These are phyloP conservation scores for Rhizopogon vinicolor DNA, from an alignment of 768 basidiomycete species.

Conservation along the genomic window DNA sequence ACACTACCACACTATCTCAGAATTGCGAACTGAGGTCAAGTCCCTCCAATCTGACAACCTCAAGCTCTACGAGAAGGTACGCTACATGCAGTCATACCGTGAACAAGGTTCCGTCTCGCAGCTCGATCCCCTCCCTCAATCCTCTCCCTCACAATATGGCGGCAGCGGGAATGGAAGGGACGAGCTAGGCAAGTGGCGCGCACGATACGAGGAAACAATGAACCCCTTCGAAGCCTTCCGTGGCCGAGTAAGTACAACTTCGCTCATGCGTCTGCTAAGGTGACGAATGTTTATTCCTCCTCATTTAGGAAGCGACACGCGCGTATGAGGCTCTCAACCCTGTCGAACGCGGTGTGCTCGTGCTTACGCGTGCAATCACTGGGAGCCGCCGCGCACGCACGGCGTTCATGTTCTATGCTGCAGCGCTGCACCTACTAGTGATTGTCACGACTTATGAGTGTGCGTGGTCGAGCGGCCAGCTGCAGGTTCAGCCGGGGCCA, in stretches of 20 bases:
- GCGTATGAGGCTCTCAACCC: constrained; percentile 91
- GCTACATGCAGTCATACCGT: constrained; percentile 96
- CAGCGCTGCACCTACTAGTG: constrained; percentile 75
- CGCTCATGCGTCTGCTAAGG: background rate
- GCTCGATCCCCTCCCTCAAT: constrained; percentile 60
- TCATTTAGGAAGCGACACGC: constrained; percentile 81
- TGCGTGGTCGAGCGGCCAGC: constrained; percentile 44
- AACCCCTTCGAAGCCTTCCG: constrained; percentile 98
- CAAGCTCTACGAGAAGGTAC: constrained; percentile 97
- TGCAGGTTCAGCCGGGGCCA: constrained; percentile 50
- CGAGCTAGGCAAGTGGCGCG: constrained; percentile 85
- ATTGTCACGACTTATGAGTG: constrained; percentile 78
- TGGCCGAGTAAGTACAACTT: constrained; percentile 65
- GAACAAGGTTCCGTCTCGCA: constrained; percentile 67
- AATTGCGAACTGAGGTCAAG: constrained; percentile 90
- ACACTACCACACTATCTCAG: constrained; percentile 92
- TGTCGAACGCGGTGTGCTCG: constrained; percentile 82
- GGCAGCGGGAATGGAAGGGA: constrained; percentile 42
- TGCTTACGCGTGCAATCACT: constrained; percentile 79
- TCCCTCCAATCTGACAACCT: constrained; percentile 92
- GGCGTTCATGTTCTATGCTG: constrained; percentile 84
- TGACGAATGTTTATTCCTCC: constrained; percentile 1
- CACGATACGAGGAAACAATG: constrained; percentile 94
- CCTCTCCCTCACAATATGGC: constrained; percentile 22
- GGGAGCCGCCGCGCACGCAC: constrained; percentile 88